Evolutionary conservation across 371 early-diverging fungal species (phyloP), one percentile per base, ranked within the genome.

Genomic region (Mortierella sp.): DNA sequence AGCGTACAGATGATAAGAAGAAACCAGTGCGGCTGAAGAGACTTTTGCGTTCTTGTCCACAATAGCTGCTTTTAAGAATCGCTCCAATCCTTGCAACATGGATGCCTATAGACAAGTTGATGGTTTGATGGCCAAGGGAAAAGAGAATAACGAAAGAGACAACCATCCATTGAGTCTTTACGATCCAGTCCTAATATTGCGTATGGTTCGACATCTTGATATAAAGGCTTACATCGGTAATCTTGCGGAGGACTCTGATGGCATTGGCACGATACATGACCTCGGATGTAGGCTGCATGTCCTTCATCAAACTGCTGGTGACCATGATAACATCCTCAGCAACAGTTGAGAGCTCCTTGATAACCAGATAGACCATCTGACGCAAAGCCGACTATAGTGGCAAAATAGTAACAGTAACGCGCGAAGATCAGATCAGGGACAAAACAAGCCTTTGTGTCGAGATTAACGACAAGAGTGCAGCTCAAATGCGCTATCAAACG

Each of bases 251-350:
- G 4, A 97, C 98, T 59, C 99, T 93, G 72, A 99, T 95, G 21
- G 98, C 98, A 82, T 97, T 97, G 62, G 98, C 96, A 47, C 98
- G 91, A 79, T 96, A 97, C 57, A 95, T 92, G 45, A 96, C 91
- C 63, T 95, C 94, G 40, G 93, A 90, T 70, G 95, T 97, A 40
- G 96, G 93, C 84, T 97, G 97, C 90, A 97, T 97, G 84, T 99
- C 99, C 86, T 97, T 96, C 86, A 96, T 97, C 70, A 99, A 85
- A 68, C 95, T 94, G 76, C 95, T 94, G 16, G 97, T 99, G 63
- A 97, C 97, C 96, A 98, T 97, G 77, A 98, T 96, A 40, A 97
- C 97, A 88, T 98, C 96, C 83, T 98, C 96, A 62, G 98, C 96
- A 66, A 94, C 91, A 22, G 89, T 90, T 50, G 97, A 92, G 19